Conservation (phyloP, 2,329 filamentous ascomycete genomes). For the Kalaharituber pfeilii region DNA sequence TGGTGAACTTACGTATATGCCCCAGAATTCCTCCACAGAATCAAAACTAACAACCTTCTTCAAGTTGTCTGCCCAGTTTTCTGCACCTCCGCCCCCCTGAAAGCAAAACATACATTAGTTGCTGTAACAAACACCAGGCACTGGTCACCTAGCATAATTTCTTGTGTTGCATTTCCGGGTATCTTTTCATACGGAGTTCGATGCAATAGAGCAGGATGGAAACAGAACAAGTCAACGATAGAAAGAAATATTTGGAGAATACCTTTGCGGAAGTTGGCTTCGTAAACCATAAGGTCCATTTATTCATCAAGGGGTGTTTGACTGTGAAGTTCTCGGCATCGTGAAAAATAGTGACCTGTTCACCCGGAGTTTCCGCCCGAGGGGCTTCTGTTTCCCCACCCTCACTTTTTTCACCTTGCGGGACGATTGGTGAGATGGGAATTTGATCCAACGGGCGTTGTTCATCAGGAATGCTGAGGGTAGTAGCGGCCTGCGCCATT, state of each 20-base stretch:
- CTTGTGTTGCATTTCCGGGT: too few species aligned
- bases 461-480: constrained; percentile 26
- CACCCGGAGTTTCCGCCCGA: constrained; percentile 35
- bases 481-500: constrained; percentile 1
- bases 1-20: constrained; percentile 65
- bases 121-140: neutral
- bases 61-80: constrained; percentile 90
- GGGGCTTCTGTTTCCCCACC: constrained; percentile 34
- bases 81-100: constrained; percentile 46
- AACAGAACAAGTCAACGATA: neutral
- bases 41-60: constrained; percentile 99
- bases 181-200: too few species aligned
- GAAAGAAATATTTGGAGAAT: constrained; percentile 21
- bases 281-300: constrained; percentile 98
- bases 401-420: constrained; percentile 19
- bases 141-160: too few species aligned
- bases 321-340: constrained; percentile 99
- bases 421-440: constrained; percentile 36
- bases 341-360: constrained; percentile 87
- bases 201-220: too few species aligned
- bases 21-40: constrained; percentile 99
- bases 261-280: constrained; percentile 95
- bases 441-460: constrained; percentile 40
- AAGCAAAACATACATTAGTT: constrained; percentile 17
- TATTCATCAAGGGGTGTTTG: constrained; percentile 93